Conservation (phyloP, 2,329 filamentous ascomycete genomes). For the Colletotrichum sp. region DNA sequence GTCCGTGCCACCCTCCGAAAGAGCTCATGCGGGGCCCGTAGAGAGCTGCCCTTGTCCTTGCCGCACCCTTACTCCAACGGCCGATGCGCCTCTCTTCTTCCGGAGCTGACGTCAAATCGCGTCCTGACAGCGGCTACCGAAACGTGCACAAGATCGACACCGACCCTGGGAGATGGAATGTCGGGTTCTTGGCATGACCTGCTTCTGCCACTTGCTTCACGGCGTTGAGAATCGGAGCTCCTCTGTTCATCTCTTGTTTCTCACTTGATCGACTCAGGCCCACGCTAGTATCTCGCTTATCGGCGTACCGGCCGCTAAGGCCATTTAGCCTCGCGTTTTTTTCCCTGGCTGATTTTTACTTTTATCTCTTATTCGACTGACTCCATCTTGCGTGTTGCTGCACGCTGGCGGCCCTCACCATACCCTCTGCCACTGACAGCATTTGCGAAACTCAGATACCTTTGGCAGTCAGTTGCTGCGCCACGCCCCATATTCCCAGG, state of each 20-base stretch:
- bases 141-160: not conserved
- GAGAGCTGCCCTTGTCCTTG: constrained; percentile 14
- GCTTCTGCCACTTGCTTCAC: not conserved
- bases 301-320: constrained; percentile 12
- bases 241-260: not conserved
- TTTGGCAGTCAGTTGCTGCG: not conserved
- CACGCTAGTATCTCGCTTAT: constrained; percentile 18
- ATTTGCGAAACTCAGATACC: not conserved
- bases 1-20: constrained; percentile 12
- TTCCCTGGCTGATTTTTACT: constrained; percentile 1
- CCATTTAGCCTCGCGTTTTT: constrained; percentile 2
- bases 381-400: not conserved
- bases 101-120: not conserved
- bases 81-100: not conserved
- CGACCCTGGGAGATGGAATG: not conserved
- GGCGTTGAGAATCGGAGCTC: not conserved
- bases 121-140: not conserved
- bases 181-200: not conserved
- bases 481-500: not conserved
- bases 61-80: not conserved
- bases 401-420: not conserved
- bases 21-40: constrained; percentile 19
- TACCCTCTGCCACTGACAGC: not conserved
- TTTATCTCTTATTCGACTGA: not conserved
- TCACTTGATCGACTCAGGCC: not conserved